Evolutionary conservation across 176 grass and related monocot genomes (phyloP).

Genomic region (Melocanna baccifera): DNA sequence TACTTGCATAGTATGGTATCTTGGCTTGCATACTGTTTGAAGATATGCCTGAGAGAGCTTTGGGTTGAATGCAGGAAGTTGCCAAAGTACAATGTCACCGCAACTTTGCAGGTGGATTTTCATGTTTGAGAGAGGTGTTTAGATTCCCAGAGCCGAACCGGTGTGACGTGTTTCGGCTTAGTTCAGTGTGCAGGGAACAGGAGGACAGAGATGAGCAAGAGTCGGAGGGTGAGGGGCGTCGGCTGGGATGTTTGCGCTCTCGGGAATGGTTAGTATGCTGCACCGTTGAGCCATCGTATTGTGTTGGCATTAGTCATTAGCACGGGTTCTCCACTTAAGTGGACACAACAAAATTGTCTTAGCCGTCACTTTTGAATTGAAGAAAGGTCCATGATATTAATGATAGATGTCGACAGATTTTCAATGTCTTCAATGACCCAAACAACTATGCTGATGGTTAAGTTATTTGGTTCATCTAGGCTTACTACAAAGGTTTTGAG

Average conservation of each 20-base stretch:
- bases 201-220: constrained; percentile 73
- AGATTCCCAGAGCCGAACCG: background rate
- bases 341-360: background rate
- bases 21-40: background rate
- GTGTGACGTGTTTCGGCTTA: background rate
- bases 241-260: constrained; percentile 72
- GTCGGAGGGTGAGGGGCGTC: constrained; percentile 60
- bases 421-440: background rate
- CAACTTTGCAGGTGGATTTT: constrained; percentile 58
- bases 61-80: constrained; percentile 36
- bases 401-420: background rate
- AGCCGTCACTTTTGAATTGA: background rate
- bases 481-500: background rate
- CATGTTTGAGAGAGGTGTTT: background rate
- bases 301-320: background rate
- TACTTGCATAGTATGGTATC: background rate
- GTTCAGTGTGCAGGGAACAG: constrained; percentile 79
- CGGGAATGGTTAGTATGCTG: constrained; percentile 54
- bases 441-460: background rate
- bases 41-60: background rate
- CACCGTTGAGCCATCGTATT: background rate
- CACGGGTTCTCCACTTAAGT: background rate
- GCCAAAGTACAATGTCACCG: constrained; percentile 71
- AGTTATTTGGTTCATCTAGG: background rate
- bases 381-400: background rate